These are phyloP conservation scores for Fusarium agapanthi DNA, from an alignment of 2,329 filamentous ascomycete genomes.

Conservation along the genomic window DNA sequence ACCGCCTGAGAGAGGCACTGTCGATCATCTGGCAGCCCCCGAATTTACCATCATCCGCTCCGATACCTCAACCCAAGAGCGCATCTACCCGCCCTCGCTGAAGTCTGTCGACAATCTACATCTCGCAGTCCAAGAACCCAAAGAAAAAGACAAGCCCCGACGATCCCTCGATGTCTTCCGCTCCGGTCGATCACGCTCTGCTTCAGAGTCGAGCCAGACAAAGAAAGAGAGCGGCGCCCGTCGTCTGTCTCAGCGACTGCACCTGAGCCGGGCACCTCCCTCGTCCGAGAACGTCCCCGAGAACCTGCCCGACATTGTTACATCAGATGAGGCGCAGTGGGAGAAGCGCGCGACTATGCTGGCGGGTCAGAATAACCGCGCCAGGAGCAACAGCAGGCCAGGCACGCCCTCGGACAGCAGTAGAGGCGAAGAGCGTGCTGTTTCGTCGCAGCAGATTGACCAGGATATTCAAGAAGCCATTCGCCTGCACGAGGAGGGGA, in stretches of 20 bases:
- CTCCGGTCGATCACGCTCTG: constrained; percentile 57
- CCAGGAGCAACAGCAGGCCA: constrained; percentile 52
- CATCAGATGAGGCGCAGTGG: constrained; percentile 77
- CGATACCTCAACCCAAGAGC: constrained; percentile 82
- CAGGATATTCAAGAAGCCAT: constrained; percentile 95
- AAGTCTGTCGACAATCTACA: constrained; percentile 44
- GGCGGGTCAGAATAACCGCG: constrained; percentile 68
- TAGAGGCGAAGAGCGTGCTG: constrained; percentile 42
- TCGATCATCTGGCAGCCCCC: constrained; percentile 56
- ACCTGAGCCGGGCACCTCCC: constrained; percentile 66
- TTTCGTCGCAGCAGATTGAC: constrained; percentile 63
- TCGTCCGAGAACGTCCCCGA: constrained; percentile 79
- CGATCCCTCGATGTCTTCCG: constrained; percentile 58
- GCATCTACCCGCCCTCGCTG: constrained; percentile 72
- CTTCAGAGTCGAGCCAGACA: constrained; percentile 52
- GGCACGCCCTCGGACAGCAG: constrained; percentile 46
- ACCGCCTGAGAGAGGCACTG: constrained; percentile 49
- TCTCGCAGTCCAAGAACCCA: constrained; percentile 43
- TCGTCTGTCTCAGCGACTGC: constrained; percentile 75
- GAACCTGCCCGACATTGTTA: constrained; percentile 79
- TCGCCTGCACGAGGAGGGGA: constrained; percentile 84
- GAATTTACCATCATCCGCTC: constrained; percentile 86
- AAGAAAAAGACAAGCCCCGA: constrained; percentile 47
- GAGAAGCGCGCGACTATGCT: constrained; percentile 93
- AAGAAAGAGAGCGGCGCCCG: constrained; percentile 48